phyloP scores from a whole-genome alignment of 495 filamentous ascomycete genomes.

The Penicillium parvum region DNA sequence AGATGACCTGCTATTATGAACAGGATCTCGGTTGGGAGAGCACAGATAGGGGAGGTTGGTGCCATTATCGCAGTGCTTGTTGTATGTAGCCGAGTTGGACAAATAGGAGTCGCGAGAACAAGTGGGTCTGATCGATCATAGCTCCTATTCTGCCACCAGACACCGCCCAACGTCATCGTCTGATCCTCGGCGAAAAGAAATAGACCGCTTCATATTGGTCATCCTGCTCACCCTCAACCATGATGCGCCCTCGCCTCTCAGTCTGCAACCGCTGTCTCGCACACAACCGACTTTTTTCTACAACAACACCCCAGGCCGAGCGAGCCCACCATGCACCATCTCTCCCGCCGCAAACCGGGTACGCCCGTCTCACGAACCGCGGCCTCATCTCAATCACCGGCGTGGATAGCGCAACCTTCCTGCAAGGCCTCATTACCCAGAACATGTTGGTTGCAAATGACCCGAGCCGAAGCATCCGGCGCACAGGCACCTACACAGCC shows the following conservation, averaged over 20 bases:
- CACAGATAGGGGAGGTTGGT: too few species aligned
- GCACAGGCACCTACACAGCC: slow-evolving; percentile 61
- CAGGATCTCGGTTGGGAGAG: too few species aligned
- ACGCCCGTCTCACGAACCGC: slow-evolving; percentile 59
- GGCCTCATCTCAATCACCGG: slow-evolving; percentile 75
- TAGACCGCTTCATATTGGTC: slow-evolving; percentile 14
- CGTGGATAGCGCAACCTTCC: slow-evolving; percentile 70
- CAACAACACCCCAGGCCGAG: slow-evolving; percentile 18
- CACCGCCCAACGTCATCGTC: slow-evolving; percentile 32
- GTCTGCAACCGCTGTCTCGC: slow-evolving; percentile 27
- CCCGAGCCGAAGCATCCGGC: slow-evolving; percentile 26
- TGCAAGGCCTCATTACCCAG: slow-evolving; percentile 81
- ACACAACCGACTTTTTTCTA: slow-evolving; percentile 30
- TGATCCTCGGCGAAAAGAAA: slow-evolving; percentile 12
- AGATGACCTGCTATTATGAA: too few species aligned
- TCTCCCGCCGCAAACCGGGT: slow-evolving; percentile 36
- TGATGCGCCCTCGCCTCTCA: slow-evolving; percentile 32
- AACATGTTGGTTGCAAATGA: slow-evolving; percentile 56
- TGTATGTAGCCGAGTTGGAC: too few species aligned
- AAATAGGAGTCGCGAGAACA: background rate
- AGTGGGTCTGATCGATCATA: background rate
- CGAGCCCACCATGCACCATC: slow-evolving; percentile 21
- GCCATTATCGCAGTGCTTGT: too few species aligned
- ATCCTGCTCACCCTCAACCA: slow-evolving; percentile 11
- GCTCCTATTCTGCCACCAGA: slow-evolving; percentile 22